Evolutionary conservation across 2,329 filamentous ascomycete genomes (phyloP), one percentile per base, ranked within the genome.

Genomic region (Ascochyta fabae): DNA sequence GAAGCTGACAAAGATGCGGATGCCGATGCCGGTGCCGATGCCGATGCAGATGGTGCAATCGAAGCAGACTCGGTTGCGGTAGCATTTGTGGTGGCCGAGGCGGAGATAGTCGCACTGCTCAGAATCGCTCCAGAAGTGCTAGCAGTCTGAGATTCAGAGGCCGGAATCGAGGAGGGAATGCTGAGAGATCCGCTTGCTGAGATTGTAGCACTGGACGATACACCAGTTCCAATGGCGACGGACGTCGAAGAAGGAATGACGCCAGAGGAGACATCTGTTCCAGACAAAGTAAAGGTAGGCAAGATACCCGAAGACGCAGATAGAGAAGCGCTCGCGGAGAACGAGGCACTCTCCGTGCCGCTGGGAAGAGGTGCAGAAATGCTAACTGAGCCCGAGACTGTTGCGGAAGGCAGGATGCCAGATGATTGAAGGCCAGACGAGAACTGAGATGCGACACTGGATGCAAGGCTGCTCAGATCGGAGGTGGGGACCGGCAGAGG

Each of bases 91-190:
- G 16, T 12, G 5, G 48, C 22, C 23, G 53, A 44, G 27, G 23
- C 23, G 23, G 48, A 36, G 22, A 51, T 12, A 0, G 40, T 39
- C 13, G 39, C 48, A 39, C 53, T 57, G 39, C 43, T 48, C 8
- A 31, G 33, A 39, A 50, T 23, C 15, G 47, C 22, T n/a, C 36
- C 56, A 46, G 53, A 56, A 26, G 58, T 43, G 44, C 56, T 55
- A 9, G 52, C 48, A 3, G 57, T 38, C n/a, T 49, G 38, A 9
- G 51, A 56, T 44, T 67, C 65, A 41, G 64, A 68, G 15, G 62
- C 53, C 0, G 65, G 61, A 15, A 68, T 55, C 24, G 65, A 67
- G 8, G 61, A 55, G 1, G 65, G 62, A 26, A 66, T 49, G 46
- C 58, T 62, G 45, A 59, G 34, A 26, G 62, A 55, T 35, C 53